phyloP scores from a whole-genome alignment of 345 rosid species.

The Ricinus communis region DNA sequence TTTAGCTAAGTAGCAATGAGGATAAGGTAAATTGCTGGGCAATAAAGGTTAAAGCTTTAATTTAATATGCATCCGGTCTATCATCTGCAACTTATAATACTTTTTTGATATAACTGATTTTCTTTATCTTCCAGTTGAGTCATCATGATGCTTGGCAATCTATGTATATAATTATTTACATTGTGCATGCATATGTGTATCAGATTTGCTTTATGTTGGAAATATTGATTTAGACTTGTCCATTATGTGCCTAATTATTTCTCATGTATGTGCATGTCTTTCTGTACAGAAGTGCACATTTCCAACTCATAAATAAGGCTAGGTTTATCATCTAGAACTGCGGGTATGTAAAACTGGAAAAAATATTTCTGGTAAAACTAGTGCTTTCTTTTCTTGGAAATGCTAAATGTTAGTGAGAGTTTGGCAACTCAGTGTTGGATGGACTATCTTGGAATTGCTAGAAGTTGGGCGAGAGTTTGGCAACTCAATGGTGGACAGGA shows the following conservation, averaged over 20 bases:
- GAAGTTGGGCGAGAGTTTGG: not conserved
- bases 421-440: not conserved
- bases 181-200: not conserved
- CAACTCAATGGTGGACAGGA: not conserved
- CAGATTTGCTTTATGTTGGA: not conserved
- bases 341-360: not conserved
- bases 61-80: not conserved
- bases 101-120: not conserved
- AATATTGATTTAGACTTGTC: not conserved
- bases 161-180: not conserved
- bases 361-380: not conserved
- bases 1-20: not conserved
- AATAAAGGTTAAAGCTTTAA: not conserved
- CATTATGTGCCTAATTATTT: not conserved
- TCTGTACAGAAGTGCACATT: not conserved
- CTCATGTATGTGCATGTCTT: too few relatives aligned
- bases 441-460: not conserved
- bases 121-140: not conserved
- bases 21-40: not conserved
- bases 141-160: not conserved
- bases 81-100: not conserved
- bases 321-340: not conserved
- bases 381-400: slow-evolving; percentile 1
- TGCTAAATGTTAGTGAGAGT: not conserved
- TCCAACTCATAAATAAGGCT: not conserved